Conservation (phyloP, 129 eudicot species). For the Flaveria brownii region DNA sequence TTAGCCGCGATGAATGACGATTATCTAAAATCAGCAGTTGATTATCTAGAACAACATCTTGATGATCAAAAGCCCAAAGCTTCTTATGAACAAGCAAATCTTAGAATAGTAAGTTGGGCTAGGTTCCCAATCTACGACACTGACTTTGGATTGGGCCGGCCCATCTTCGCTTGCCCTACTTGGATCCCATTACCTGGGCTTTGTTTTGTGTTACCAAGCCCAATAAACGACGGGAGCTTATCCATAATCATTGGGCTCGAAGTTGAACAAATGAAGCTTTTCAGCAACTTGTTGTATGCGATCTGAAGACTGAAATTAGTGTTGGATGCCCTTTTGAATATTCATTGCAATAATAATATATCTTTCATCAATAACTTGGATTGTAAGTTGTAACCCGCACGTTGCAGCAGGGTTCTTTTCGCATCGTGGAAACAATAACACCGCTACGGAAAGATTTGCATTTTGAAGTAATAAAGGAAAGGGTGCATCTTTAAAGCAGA, state of each 20-base stretch:
- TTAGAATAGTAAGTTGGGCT: conserved; percentile 18
- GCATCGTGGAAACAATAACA: too few species aligned
- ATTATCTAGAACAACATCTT: conserved; percentile 1
- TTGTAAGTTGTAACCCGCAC: too few species aligned
- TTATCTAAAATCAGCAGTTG: conserved; percentile 13
- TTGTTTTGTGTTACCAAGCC: conserved; percentile 16
- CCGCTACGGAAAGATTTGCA: too few species aligned
- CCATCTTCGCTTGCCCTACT: not conserved
- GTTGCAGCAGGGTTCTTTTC: too few species aligned
- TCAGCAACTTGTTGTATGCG: conserved; percentile 8
- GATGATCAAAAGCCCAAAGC: not conserved
- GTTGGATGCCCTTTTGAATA: not conserved
- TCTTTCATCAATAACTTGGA: not conserved
- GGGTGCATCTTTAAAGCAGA: too few species aligned
- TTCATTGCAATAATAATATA: not conserved
- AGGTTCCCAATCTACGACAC: not conserved
- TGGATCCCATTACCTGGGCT: conserved; percentile 1
- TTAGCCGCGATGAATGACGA: conserved; percentile 3
- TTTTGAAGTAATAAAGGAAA: too few species aligned
- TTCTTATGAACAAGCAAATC: not conserved
- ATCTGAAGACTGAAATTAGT: not conserved
- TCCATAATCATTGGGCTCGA: not conserved
- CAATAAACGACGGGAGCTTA: conserved; percentile 7
- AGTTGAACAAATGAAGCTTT: conserved; percentile 5
- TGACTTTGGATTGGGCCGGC: conserved; percentile 25